phyloP scores from a whole-genome alignment of 2,329 filamentous ascomycete genomes.

The Penicillium sp. region DNA sequence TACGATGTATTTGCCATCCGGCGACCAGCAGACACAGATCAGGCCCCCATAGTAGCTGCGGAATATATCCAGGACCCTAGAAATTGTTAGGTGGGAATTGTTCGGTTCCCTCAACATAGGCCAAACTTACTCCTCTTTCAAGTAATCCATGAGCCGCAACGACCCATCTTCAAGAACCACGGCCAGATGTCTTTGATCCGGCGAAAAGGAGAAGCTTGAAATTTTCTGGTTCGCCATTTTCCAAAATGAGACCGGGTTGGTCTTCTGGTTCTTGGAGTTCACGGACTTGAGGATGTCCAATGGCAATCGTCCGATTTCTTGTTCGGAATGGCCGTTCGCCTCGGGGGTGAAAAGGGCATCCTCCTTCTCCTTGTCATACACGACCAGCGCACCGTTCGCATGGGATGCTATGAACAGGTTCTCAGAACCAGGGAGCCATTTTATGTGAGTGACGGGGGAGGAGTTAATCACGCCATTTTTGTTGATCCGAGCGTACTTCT shows the following conservation, averaged over 20 bases:
- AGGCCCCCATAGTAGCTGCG: slow-evolving; percentile 91
- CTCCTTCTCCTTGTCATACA: slow-evolving; percentile 97
- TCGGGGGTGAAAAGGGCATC: slow-evolving; percentile 76
- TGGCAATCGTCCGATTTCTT: slow-evolving; percentile 26
- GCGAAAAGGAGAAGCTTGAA: slow-evolving; percentile 88
- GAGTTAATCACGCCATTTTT: slow-evolving; percentile 93
- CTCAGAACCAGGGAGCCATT: slow-evolving; percentile 92
- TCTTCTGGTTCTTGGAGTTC: slow-evolving; percentile 87
- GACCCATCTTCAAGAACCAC: slow-evolving; percentile 90
- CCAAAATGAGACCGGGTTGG: slow-evolving; percentile 89
- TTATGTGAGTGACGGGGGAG: slow-evolving; percentile 80
- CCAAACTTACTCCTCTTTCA: slow-evolving; percentile 73
- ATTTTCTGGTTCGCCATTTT: slow-evolving; percentile 87
- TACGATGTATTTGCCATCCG: slow-evolving; percentile 91
- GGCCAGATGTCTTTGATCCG: slow-evolving; percentile 80
- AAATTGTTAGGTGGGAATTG: not conserved
- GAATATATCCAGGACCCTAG: slow-evolving; percentile 78
- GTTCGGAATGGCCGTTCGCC: slow-evolving; percentile 33
- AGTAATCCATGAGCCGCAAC: slow-evolving; percentile 84
- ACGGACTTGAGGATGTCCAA: slow-evolving; percentile 86
- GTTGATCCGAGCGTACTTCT: slow-evolving; percentile 92
- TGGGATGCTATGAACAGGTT: slow-evolving; percentile 89
- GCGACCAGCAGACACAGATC: slow-evolving; percentile 94
- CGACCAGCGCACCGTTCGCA: slow-evolving; percentile 83
- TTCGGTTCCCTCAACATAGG: not conserved